Evolutionary conservation across 2,329 filamentous ascomycete species (phyloP).

Genomic region (Cytospora mali): DNA sequence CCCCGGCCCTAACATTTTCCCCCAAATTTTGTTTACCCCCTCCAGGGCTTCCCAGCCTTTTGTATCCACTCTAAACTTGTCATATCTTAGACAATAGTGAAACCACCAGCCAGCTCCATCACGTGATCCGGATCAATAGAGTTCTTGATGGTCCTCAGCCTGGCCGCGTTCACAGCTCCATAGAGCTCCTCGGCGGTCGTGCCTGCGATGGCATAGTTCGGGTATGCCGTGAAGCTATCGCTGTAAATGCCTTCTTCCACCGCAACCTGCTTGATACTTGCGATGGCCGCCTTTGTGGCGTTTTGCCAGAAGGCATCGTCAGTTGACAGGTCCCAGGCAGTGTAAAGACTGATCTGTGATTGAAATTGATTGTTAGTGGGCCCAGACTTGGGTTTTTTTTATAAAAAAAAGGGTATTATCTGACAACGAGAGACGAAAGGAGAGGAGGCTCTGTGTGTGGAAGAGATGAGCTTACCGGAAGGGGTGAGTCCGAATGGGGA

Average conservation of each 20-base stretch:
- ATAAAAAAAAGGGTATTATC: too few relatives aligned
- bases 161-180: constrained; percentile 28
- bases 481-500: constrained; percentile 35
- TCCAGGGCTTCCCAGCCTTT: too few relatives aligned
- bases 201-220: constrained; percentile 34
- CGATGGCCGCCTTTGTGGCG: constrained; percentile 32
- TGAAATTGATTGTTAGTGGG: not conserved
- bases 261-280: constrained; percentile 35
- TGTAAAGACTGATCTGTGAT: constrained; percentile 36
- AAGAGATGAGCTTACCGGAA: constrained; percentile 28
- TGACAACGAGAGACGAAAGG: too few relatives aligned
- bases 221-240: constrained; percentile 31
- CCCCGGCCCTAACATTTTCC: too few relatives aligned
- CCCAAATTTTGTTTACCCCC: too few relatives aligned
- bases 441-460: too few relatives aligned
- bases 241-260: constrained; percentile 35
- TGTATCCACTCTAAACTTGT: not conserved
- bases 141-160: constrained; percentile 31
- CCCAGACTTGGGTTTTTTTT: too few relatives aligned
- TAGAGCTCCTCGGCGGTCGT: constrained; percentile 31
- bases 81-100: not conserved
- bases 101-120: constrained; percentile 36
- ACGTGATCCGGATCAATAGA: constrained; percentile 32
- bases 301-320: constrained; percentile 37
- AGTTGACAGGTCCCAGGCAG: constrained; percentile 31